A percentile compares a stretch with the other conserved stretches of the same genome.
phyloP scores from a whole-genome alignment of 139 green algal genomes.

The Microglena sp. region DNA sequence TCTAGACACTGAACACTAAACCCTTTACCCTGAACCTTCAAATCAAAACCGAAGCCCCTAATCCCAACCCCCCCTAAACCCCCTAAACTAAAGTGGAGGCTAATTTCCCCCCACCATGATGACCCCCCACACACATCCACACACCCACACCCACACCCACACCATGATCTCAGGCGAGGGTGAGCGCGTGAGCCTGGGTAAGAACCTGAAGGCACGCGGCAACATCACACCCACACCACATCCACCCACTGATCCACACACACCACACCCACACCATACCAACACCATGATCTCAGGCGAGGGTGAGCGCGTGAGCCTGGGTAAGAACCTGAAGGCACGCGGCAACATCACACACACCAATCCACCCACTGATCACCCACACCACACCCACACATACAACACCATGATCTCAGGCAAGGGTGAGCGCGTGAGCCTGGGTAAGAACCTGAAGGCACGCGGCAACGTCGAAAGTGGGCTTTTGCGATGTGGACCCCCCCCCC shows the following conservation, averaged over 20 bases:
- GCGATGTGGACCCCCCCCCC: too few species aligned
- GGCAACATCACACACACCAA: too few species aligned
- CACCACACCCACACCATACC: too few species aligned
- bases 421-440: constrained; percentile 63
- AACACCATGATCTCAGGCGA: too few species aligned
- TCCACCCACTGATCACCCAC: too few species aligned
- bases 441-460: constrained; percentile 66
- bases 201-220: constrained; percentile 69
- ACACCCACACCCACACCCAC: not conserved
- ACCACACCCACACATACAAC: not conserved
- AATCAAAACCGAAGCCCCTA: too few species aligned
- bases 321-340: constrained; percentile 72
- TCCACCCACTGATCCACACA: too few species aligned
- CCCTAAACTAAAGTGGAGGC: too few species aligned
- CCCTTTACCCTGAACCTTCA: too few species aligned
- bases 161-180: constrained; percentile 10
- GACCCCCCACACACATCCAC: constrained; percentile 22
- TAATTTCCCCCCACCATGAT: constrained; percentile 68
- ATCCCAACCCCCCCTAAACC: too few species aligned
- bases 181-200: constrained; percentile 67
- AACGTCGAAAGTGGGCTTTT: constrained; percentile 73
- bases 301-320: constrained; percentile 65
- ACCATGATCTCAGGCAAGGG: constrained; percentile 33
- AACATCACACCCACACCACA: too few species aligned
- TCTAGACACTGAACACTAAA: too few species aligned